Conservation (phyloP, 331 rosid genomes). For the Erythrophleum ivorense region DNA sequence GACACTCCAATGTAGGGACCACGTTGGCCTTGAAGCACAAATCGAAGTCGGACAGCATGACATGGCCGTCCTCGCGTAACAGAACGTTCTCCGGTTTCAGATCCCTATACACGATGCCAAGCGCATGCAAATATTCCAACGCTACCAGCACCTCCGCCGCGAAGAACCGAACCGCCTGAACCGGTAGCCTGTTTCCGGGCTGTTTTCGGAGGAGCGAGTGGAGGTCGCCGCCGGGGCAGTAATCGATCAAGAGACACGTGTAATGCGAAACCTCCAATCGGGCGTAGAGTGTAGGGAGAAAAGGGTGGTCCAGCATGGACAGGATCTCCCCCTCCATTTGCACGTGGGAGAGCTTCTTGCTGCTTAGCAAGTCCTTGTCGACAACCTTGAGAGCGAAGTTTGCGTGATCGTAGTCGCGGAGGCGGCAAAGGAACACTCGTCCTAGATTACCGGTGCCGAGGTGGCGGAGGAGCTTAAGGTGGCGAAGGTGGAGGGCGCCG, state of each 20-base stretch:
- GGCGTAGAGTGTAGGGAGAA: conserved; percentile 92
- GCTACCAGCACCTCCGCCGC: conserved; percentile 84
- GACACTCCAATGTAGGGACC: conserved; percentile 45
- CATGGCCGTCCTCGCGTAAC: conserved; percentile 82
- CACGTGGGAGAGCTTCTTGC: conserved; percentile 68
- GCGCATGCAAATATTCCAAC: conserved; percentile 85
- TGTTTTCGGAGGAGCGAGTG: conserved; percentile 74
- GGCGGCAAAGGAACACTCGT: conserved; percentile 86
- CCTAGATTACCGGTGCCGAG: conserved; percentile 89
- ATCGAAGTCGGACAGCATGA: conserved; percentile 95
- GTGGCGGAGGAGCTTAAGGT: conserved; percentile 83
- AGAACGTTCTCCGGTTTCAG: conserved; percentile 88
- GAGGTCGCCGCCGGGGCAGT: conserved; percentile 88
- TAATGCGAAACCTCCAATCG: conserved; percentile 82
- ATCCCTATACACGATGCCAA: conserved; percentile 82
- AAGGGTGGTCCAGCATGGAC: conserved; percentile 82
- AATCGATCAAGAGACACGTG: conserved; percentile 88
- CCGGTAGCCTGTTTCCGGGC: conserved; percentile 44
- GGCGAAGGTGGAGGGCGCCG: conserved; percentile 76
- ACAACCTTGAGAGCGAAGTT: conserved; percentile 87
- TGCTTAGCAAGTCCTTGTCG: conserved; percentile 65
- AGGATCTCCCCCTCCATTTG: conserved; percentile 76
- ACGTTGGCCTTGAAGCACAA: conserved; percentile 78
- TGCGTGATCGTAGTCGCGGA: conserved; percentile 66
- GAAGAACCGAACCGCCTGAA: conserved; percentile 62